Conservation (phyloP, 768 basidiomycete genomes). For the Serendipita indica region DNA sequence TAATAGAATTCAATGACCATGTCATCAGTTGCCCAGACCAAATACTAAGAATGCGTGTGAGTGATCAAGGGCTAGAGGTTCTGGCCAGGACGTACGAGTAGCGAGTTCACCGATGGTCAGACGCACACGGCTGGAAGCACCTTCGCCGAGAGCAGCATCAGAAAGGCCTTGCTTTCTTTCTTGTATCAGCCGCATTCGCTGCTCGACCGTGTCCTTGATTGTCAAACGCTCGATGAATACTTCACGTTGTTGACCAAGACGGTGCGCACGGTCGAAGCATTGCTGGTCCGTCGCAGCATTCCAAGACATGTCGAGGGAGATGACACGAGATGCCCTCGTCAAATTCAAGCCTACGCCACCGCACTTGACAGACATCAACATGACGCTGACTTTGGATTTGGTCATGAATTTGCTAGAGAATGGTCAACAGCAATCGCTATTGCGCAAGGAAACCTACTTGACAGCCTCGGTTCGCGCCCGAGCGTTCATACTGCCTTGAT, state of each 20-base stretch:
- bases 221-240: conserved; percentile 44
- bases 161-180: conserved; percentile 46
- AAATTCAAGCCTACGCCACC: conserved; percentile 35
- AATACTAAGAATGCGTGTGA: neutral
- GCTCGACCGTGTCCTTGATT: conserved; percentile 47
- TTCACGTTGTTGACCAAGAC: conserved; percentile 38
- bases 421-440: neutral
- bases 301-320: conserved; percentile 50
- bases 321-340: conserved; percentile 48
- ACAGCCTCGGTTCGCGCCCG: conserved; percentile 39
- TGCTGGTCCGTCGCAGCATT: conserved; percentile 47
- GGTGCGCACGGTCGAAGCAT: conserved; percentile 26
- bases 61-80: neutral
- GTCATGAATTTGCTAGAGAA: conserved; percentile 38
- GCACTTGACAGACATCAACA: conserved; percentile 14
- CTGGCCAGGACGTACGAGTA: conserved; percentile 19
- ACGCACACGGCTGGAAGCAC: conserved; percentile 31
- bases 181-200: conserved; percentile 52
- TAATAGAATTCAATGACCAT: neutral
- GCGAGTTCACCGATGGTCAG: conserved; percentile 38
- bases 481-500: conserved; percentile 46
- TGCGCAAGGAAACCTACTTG: neutral
- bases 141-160: conserved; percentile 49
- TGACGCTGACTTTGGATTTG: conserved; percentile 28
- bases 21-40: neutral